Evolutionary conservation across 2,329 filamentous ascomycete genomes (phyloP), one percentile per base, ranked within the genome.

Genomic region (Ophiostoma montium): DNA sequence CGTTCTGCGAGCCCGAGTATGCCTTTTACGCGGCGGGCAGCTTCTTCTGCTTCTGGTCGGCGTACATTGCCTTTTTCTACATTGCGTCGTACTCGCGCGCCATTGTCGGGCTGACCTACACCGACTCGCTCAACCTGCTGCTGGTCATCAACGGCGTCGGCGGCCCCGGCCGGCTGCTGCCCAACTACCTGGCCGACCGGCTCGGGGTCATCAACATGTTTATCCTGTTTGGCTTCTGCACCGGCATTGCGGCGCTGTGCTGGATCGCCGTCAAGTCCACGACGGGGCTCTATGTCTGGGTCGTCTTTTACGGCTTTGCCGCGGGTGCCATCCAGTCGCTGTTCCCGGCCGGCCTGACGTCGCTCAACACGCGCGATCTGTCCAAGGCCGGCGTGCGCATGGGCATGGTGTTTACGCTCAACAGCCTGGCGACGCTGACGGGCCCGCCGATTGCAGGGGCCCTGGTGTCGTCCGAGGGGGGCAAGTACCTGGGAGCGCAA

Each of bases 101-200:
- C 31, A 61, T 66, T 7, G 60, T 73, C 27, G 58, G 60, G 2
- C 52, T 78, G 4, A 60, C 61, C 2, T 75, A 72, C 57, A 63
- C 63, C 3, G 65, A 69, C 32, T 71, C 77, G 5, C 70, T 84
- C 46, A 73, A 80, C 56, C 61, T 85, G 8, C 65, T 86, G 12
- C 67, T 84, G 23, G 65, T 84, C 3, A 66, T 84, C 58, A 86
- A 85, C 61, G 78, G 74, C 18, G 67, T 78, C 11, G 78, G 80
- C 1, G 50, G 76, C 13, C 50, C 75, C 2, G 78, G 78, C 10
- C 74, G 81, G 0, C 51, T 82, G 11, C 54, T 77, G 0, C 78
- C 78, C 1, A 78, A 72, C 58, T 65, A 70, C 54, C 55, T 80
- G 1, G 78, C 80, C 3, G 79, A 84, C 63, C 60, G 61, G 9